These are phyloP conservation scores for Microcos paniculata DNA, from an alignment of 345 rosid species.

Conservation along the genomic window DNA sequence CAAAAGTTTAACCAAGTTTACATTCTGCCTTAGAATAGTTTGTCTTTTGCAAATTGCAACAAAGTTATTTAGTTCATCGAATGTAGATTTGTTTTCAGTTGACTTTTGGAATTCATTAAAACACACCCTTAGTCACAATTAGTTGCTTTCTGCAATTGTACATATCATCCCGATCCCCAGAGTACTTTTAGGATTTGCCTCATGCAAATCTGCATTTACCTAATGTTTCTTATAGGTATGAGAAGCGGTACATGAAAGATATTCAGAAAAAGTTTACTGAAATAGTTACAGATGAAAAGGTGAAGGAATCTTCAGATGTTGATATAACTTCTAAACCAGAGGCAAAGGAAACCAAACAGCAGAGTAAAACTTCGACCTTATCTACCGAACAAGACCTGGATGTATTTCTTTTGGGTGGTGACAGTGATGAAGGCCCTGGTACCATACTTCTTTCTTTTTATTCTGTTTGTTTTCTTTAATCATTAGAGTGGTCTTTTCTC, in stretches of 20 bases:
- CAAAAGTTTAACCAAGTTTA: background rate
- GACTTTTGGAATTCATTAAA: background rate
- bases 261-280: conserved; percentile 28
- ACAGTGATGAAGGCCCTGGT: conserved; percentile 64
- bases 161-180: background rate
- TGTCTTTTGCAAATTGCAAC: background rate
- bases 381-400: conserved; percentile 57
- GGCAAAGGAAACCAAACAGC: conserved; percentile 26
- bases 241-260: conserved; percentile 47
- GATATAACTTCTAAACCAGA: conserved; percentile 27
- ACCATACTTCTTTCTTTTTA: background rate
- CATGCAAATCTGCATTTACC: background rate
- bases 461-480: background rate
- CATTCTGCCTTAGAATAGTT: background rate
- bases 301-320: conserved; percentile 24
- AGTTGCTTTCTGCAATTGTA: background rate
- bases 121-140: background rate
- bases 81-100: background rate
- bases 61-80: background rate
- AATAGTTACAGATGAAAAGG: conserved; percentile 25
- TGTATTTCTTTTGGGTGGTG: conserved; percentile 62
- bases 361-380: conserved; percentile 34
- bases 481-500: background rate
- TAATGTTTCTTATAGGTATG: conserved; percentile 39
- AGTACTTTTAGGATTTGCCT: background rate